Evolutionary conservation across 306 rosid genomes (phyloP), one percentile per base, ranked within the genome.

Genomic region (Quercus gilva): DNA sequence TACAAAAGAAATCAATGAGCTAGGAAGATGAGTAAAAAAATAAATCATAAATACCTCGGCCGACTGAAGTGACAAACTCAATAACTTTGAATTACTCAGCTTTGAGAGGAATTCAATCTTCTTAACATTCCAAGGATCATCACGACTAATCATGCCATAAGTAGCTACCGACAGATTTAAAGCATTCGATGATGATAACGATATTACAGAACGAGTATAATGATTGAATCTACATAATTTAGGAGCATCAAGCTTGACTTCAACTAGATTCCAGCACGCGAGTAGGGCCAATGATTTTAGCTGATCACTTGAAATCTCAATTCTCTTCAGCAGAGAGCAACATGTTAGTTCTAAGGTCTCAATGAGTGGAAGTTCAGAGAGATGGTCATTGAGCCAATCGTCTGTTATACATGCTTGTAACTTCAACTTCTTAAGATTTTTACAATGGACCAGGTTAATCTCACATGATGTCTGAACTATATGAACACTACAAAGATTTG

Each of bases 351-450:
- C 9, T 75, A 86, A 76, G 17, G n/a, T 76, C 76, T 84, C 90
- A 59, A 86, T 83, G n/a, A 81, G 60, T 49, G 75, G 78, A 13
- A 75, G 75, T 68, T 86, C 67, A n/a, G 4, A 19, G 45, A 86
- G 61, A 52, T 57, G 51, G 4, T 78, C 76, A 75, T 68, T 35
- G 14, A 84, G 58, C 84, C 90, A 84, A 14, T 33, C 29, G 37
- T 76, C 65, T 37, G 75, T 73, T 52, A 84, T 14, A 8, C 15
- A 33, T 18, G 43, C 52, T 56, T 7, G 23, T 13, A 78, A 63
- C 2, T 0, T 33, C 15, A 81, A 58, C 55, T 41, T 25, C 41
- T 43, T 51, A 60, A 81, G 65, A 69, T 81, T 81, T 63, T 81
- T 17, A 25, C 76, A 77, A 33, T 21, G 53, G 14, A 49, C 53